Evolutionary conservation across 2,329 filamentous ascomycete species (phyloP).

Genomic region (Fusarium liriodendri): DNA sequence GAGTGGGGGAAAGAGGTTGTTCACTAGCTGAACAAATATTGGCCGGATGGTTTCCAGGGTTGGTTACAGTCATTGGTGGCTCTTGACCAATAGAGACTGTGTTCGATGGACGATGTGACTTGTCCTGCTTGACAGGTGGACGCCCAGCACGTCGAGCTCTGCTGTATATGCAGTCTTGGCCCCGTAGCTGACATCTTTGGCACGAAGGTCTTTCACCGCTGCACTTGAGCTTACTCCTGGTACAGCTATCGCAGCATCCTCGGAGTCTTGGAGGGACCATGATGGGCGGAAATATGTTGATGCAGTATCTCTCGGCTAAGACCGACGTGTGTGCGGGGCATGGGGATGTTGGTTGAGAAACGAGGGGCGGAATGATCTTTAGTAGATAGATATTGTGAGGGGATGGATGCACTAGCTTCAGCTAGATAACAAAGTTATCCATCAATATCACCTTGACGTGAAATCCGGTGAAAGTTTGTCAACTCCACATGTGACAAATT

Average conservation of each 20-base stretch:
- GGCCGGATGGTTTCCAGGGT: not conserved
- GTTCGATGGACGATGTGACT: not conserved
- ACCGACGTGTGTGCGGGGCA: not conserved
- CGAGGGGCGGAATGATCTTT: not conserved
- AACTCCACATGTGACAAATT: not conserved
- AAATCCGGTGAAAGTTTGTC: not conserved
- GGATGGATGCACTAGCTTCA: not conserved
- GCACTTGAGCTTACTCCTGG: conserved; percentile 7
- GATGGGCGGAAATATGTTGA: not conserved
- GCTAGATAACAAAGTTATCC: not conserved
- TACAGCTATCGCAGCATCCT: conserved; percentile 9
- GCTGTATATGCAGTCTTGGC: conserved; percentile 3
- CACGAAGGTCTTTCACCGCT: conserved; percentile 1
- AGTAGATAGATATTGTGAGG: not conserved
- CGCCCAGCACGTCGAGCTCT: conserved; percentile 3
- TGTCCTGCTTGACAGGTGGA: not conserved
- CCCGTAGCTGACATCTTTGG: conserved; percentile 6
- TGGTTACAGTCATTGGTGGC: not conserved
- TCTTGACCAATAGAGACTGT: not conserved
- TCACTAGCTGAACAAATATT: not conserved
- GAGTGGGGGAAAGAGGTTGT: not conserved
- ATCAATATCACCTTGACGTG: not conserved
- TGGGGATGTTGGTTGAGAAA: not conserved
- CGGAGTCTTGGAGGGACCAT: conserved; percentile 1
- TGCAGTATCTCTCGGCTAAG: not conserved